Percentiles rank a stretch among this genome's conserved stretches.
Evolutionary conservation across 148 eudicot species (phyloP).

Genomic region (Chenopodium berlandieri): DNA sequence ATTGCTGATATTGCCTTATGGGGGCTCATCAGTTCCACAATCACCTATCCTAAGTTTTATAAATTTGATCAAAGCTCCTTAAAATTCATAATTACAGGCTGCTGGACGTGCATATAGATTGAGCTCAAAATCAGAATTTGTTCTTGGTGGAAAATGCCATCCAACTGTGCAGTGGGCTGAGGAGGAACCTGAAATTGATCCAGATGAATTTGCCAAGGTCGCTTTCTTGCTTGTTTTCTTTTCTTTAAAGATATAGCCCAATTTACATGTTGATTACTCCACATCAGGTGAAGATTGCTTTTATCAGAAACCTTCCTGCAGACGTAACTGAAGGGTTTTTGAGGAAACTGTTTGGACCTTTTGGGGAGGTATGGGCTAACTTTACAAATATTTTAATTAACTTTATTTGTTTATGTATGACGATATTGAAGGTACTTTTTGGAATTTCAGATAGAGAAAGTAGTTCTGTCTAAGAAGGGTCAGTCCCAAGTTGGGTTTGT

Average conservation of each 20-base stretch:
- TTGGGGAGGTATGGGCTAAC: conserved; percentile 49
- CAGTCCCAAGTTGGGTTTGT: conserved; percentile 60
- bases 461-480: conserved; percentile 54
- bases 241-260: conserved; percentile 4
- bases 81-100: conserved; percentile 69
- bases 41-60: conserved; percentile 23
- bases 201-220: conserved; percentile 68
- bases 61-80: conserved; percentile 47
- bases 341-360: conserved; percentile 52
- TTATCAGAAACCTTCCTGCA: conserved; percentile 60
- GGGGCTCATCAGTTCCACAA: conserved; percentile 31
- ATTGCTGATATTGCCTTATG: conserved; percentile 25
- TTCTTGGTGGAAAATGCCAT: conserved; percentile 55
- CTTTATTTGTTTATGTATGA: background rate
- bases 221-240: conserved; percentile 3
- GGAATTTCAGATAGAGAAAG: conserved; percentile 65
- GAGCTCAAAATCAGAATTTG: conserved; percentile 51
- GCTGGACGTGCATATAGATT: conserved; percentile 64
- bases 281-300: conserved; percentile 58
- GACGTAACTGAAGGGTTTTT: conserved; percentile 55
- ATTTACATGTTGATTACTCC: conserved; percentile 20
- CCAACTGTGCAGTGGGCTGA: conserved; percentile 74
- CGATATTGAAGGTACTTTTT: conserved; percentile 4
- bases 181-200: conserved; percentile 55
- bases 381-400: background rate